A percentile compares a stretch with the other conserved stretches of the same genome.
phyloP scores from a whole-genome alignment of 1,284 basidiomycete species.

The Melampsora americana region DNA sequence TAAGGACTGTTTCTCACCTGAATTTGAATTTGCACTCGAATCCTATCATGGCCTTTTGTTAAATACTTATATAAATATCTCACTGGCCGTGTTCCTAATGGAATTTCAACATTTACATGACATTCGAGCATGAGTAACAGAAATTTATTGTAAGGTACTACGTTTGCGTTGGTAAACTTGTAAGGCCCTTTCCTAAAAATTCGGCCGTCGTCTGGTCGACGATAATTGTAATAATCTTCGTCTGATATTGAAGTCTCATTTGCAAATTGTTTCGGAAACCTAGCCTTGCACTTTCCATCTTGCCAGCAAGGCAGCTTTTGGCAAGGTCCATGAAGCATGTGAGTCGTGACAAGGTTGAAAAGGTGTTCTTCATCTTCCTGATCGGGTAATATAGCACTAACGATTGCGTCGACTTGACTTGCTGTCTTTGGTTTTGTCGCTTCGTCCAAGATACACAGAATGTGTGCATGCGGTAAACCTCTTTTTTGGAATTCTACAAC shows the following conservation, averaged over 20 bases:
- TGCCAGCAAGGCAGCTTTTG: neutral
- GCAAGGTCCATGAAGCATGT: constrained; percentile 18
- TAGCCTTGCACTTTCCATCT: neutral
- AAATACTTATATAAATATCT: constrained; percentile 34
- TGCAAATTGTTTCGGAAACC: neutral
- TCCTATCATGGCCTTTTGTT: neutral
- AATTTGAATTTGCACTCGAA: neutral
- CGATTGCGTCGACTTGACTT: neutral
- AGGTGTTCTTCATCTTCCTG: neutral
- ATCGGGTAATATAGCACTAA: constrained; percentile 11
- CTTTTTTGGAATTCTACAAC: constrained; percentile 23
- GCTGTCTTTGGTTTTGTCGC: neutral
- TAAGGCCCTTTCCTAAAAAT: no score
- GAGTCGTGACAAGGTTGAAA: neutral
- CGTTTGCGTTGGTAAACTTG: neutral
- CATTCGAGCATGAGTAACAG: neutral
- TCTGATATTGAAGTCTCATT: neutral
- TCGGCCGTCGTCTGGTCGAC: neutral
- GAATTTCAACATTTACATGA: constrained; percentile 33
- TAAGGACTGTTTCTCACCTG: neutral
- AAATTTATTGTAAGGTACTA: constrained; percentile 21
- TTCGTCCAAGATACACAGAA: neutral
- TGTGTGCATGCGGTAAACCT: constrained; percentile 4
- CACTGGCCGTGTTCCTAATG: neutral
- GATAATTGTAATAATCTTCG: neutral